Evolutionary conservation across 73 alveolate genomes (phyloP).

Genomic region (Paramecium sexaurelia): DNA sequence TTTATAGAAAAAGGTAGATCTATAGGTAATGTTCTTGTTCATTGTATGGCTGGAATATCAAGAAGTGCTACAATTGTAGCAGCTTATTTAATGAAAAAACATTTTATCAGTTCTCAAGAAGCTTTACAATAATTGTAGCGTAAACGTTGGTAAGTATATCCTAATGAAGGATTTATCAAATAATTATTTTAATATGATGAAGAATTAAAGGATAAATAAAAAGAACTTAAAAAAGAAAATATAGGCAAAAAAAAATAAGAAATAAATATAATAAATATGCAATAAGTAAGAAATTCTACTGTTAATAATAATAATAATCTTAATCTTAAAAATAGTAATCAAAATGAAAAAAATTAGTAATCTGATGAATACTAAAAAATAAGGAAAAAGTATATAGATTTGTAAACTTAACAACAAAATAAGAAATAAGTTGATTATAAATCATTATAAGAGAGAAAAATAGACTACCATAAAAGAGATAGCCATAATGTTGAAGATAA

Average conservation of each 20-base stretch:
- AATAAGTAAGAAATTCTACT: background rate
- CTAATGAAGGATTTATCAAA: constrained; percentile 79
- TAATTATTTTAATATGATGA: constrained; percentile 74
- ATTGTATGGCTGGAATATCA: constrained; percentile 82
- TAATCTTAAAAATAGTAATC: background rate
- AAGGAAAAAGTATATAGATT: background rate
- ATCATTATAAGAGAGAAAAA: background rate
- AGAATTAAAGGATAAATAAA: background rate
- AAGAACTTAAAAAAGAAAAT: background rate
- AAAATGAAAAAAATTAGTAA: background rate
- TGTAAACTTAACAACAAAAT: background rate
- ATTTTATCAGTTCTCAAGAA: constrained; percentile 62
- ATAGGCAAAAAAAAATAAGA: background rate
- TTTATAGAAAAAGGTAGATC: constrained; percentile 9
- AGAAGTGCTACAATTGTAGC: constrained; percentile 79
- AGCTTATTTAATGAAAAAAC: constrained; percentile 78
- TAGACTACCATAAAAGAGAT: background rate
- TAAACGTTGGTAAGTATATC: constrained; percentile 72
- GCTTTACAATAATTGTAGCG: constrained; percentile 69
- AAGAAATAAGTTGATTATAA: background rate
- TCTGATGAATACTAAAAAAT: background rate
- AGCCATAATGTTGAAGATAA: background rate
- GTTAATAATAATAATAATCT: background rate
- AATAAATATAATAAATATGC: background rate
- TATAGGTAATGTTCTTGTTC: constrained; percentile 72